Evolutionary conservation across 179 eudicot species (phyloP).

Genomic region (Beta lomatogona): DNA sequence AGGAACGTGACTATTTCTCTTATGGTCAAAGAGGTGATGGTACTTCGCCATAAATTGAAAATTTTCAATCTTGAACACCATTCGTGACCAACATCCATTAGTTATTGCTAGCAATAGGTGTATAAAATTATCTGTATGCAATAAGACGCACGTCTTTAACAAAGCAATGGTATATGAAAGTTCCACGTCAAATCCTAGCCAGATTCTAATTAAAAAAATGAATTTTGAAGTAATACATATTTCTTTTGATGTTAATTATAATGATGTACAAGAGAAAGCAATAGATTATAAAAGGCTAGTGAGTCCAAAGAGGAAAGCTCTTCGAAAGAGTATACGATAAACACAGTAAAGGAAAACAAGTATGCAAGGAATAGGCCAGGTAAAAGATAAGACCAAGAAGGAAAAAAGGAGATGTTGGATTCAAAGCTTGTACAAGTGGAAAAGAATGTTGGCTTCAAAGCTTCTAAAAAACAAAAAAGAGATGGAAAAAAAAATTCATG

Average conservation of each 20-base stretch:
- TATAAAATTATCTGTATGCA: not conserved
- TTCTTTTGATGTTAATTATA: not conserved
- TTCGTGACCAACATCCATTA: not conserved
- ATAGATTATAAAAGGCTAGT: not conserved
- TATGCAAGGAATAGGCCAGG: not conserved
- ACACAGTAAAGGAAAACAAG: not conserved
- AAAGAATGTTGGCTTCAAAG: not conserved
- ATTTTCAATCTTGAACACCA: not conserved
- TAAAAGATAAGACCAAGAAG: not conserved
- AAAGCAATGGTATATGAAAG: conserved; percentile 3
- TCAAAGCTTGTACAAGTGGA: not conserved
- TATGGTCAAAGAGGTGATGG: not conserved
- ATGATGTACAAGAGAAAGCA: not conserved
- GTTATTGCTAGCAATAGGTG: not conserved
- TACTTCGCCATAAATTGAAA: not conserved
- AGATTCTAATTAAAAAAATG: too few species aligned
- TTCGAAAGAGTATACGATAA: not conserved
- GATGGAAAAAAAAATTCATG: not conserved
- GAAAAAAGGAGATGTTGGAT: not conserved
- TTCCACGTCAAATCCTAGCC: not conserved
- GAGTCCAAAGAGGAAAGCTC: not conserved
- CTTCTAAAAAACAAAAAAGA: not conserved
- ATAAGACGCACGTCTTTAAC: not conserved
- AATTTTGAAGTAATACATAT: not conserved
- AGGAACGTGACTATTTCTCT: not conserved